Conservation (phyloP, 805 yeast genomes). For the Candida multigemmis region DNA sequence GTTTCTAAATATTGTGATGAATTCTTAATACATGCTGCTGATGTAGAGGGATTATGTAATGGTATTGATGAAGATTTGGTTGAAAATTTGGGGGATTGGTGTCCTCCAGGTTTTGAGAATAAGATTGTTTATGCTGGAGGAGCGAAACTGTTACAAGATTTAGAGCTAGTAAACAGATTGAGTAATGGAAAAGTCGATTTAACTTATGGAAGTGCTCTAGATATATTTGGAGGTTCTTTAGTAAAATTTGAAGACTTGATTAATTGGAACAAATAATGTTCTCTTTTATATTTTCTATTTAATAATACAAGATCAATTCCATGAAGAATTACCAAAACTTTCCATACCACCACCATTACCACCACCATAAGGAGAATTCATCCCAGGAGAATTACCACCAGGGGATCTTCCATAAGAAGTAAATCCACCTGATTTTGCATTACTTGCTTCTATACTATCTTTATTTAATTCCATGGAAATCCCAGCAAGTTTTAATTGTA, state of each 20-base stretch:
- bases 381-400: slow-evolving; percentile 13
- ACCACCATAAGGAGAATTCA: slow-evolving; percentile 9
- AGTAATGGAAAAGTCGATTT: slow-evolving; percentile 82
- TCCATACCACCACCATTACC: slow-evolving; percentile 22
- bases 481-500: slow-evolving; percentile 87
- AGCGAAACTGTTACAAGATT: slow-evolving; percentile 66
- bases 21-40: slow-evolving; percentile 94
- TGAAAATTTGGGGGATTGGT: slow-evolving; percentile 67
- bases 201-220: slow-evolving; percentile 89
- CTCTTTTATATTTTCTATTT: slow-evolving; percentile 1
- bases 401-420: slow-evolving; percentile 36
- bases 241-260: slow-evolving; percentile 73
- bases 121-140: slow-evolving; percentile 97
- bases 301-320: slow-evolving; percentile 10
- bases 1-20: slow-evolving; percentile 70
- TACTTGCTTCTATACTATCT: slow-evolving; percentile 30
- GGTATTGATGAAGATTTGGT: slow-evolving; percentile 88
- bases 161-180: slow-evolving; percentile 53
- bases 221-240: slow-evolving; percentile 84
- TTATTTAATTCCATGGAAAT: slow-evolving; percentile 60
- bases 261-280: slow-evolving; percentile 47
- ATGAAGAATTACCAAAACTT: slow-evolving; percentile 25
- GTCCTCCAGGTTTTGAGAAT: slow-evolving; percentile 39
- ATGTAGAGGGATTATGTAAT: slow-evolving; percentile 91
- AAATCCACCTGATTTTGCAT: slow-evolving; percentile 34